Base-by-base conservation (phyloP, 306 rosid species). In the Fragaria iinumae region DNA sequence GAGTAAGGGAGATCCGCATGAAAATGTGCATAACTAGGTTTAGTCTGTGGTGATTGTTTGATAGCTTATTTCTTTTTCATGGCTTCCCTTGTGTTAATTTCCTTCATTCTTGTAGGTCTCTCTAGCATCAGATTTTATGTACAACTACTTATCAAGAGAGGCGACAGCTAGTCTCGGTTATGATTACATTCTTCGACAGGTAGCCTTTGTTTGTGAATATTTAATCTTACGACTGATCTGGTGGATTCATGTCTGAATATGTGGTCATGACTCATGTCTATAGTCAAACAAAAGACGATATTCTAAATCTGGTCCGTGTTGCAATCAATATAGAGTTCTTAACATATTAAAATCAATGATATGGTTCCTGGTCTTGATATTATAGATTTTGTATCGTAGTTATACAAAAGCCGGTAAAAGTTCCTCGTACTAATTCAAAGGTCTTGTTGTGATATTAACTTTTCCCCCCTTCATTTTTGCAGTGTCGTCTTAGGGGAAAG, bases 161-260 rank as follows among this genome's bases (percentile, higher is more conserved):
- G 97, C 87, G 77, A 89, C 96, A 4, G 87, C 98, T 48, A 88
- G 97, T 84, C 69, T 91, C 79, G 99, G 99, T 76, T 93, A 96
- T 63, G 98, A 96, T 82, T 91, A 92, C 87, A 96, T 96, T 77
- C 97, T 96, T 69, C 86, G 98, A 87, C 98, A 96, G 97, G 99
- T 75, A 63, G 60, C 48, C 48, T 41, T 45, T 21, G 23, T 3
- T 29, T 29, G 6, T 75, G 11, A 20, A 9, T 29, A 6, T 5
- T 18, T 17, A 44, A 41, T 29, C 13, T 11, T 38, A 14, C 39
- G 62, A 49, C 45, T 55, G 27, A 55, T 55, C 4, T 55, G 4
- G 60, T 55, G 27, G 59, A 55, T 55, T 55, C 27, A 55, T 53
- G 25, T 53, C 60, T 53, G 60, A 53, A 53, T 20, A 20, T 55